phyloP scores from a whole-genome alignment of 306 rosid genomes.

The Castanea sativa region DNA sequence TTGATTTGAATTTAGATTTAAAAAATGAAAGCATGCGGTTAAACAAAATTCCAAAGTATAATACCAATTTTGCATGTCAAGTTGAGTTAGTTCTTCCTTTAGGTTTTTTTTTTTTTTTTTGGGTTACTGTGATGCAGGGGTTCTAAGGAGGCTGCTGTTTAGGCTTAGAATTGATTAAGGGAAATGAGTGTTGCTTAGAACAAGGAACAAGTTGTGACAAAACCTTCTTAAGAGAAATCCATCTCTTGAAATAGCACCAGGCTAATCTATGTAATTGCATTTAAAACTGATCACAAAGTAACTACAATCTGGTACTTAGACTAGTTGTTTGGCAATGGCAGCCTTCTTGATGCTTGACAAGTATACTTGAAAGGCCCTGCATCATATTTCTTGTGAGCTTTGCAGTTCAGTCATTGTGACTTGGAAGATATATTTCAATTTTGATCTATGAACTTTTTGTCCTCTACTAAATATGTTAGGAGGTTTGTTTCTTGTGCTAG shows the following conservation, averaged over 20 bases:
- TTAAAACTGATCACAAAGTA: too few relatives aligned
- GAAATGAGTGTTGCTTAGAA: too few relatives aligned
- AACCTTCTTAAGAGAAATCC: too few relatives aligned
- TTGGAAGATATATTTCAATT: background rate
- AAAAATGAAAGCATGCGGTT: background rate
- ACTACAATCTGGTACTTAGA: too few relatives aligned
- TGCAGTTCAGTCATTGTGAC: slow-evolving; percentile 7
- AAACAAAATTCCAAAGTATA: background rate
- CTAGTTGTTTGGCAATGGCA: too few relatives aligned
- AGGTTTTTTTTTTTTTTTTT: background rate
- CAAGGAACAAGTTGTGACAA: too few relatives aligned
- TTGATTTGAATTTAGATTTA: background rate
- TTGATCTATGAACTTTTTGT: background rate
- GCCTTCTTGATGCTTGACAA: too few relatives aligned
- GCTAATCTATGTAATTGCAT: too few relatives aligned
- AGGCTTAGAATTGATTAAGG: too few relatives aligned
- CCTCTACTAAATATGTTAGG: background rate
- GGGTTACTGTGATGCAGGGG: background rate
- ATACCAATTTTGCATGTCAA: background rate
- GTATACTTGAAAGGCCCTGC: too few relatives aligned
- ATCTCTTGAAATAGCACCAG: too few relatives aligned
- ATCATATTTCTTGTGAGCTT: background rate
- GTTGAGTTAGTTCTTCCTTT: slow-evolving; percentile 17
- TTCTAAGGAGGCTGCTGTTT: too few relatives aligned
- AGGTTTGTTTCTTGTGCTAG: background rate